Percentiles rank a stretch among this genome's conserved stretches.
Evolutionary conservation across 768 basidiomycete species (phyloP).

Genomic region (Chlorophyllum brunneum): DNA sequence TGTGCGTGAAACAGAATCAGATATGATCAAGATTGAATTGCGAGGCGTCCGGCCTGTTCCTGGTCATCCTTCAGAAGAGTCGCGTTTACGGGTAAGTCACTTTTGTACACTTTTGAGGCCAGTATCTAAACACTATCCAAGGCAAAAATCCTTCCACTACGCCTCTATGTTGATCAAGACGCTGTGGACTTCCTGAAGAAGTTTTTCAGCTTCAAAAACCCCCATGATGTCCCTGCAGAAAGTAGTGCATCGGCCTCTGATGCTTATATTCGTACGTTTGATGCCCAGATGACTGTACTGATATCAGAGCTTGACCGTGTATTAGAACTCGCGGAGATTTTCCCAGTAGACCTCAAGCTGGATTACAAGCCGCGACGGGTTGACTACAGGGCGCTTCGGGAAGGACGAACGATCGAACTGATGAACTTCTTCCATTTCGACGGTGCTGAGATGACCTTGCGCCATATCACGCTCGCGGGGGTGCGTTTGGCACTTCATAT

Average conservation of each 20-base stretch:
- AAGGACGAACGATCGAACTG: slow-evolving; percentile 90
- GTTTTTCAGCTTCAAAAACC: slow-evolving; percentile 86
- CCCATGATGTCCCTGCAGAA: slow-evolving; percentile 34
- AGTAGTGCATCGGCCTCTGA: slow-evolving; percentile 34
- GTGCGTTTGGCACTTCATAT: slow-evolving; percentile 43
- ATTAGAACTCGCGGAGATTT: slow-evolving; percentile 89
- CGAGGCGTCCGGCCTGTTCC: slow-evolving; percentile 69
- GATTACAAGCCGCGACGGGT: slow-evolving; percentile 99
- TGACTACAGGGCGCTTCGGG: slow-evolving; percentile 85
- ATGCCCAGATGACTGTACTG: neutral
- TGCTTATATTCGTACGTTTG: slow-evolving; percentile 29
- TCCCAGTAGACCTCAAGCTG: slow-evolving; percentile 91
- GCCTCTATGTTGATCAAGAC: slow-evolving; percentile 96
- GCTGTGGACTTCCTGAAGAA: slow-evolving; percentile 97
- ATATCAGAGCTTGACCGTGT: neutral
- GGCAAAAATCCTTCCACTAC: slow-evolving; percentile 87
- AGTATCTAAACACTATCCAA: slow-evolving; percentile 25
- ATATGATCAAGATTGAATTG: slow-evolving; percentile 90
- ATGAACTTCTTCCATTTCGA: slow-evolving; percentile 99
- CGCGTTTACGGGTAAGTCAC: slow-evolving; percentile 64
- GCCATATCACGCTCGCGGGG: slow-evolving; percentile 88
- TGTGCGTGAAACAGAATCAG: slow-evolving; percentile 84
- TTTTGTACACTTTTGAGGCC: neutral
- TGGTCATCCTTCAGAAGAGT: slow-evolving; percentile 67
- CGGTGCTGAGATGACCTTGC: slow-evolving; percentile 94